Base-by-base conservation (phyloP, 2,329 filamentous ascomycete species). In the Coniochaeta sp. region DNA sequence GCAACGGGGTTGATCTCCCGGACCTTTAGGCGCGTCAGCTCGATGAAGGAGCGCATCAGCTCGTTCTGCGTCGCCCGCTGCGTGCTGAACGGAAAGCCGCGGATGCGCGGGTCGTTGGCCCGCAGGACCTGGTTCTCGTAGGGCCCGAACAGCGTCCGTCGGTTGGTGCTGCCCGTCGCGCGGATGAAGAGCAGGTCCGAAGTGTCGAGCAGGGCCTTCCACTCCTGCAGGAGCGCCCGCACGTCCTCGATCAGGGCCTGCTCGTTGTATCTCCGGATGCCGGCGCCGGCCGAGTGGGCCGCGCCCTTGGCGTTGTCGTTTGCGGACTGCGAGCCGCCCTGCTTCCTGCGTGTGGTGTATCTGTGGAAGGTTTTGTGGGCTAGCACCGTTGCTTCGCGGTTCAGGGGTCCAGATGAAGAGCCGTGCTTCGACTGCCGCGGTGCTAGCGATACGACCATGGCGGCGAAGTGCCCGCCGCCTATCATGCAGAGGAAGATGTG, bases 401-500 rank as follows among this genome's bases (percentile, higher is more conserved):
- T 92, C 70, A 96, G 84, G 1, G 89, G 81, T 0, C 89, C 89
- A 4, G 54, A 19, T 56, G 54, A 56, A 5, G 54, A 22, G 1
- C 58, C 78, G 58, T 85, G 85, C 70, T 90, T 93, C 40, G 85
- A 84, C 58, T 89, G 79, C 63, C 92, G 90, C 0, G 95, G 93
- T 0, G 91, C 86, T 4, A 98, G 81, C 0, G 92, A 92, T 12
- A 99, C 90, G 12, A 98, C 81, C 93, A 98, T 98, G 57, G 90
- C 95, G 0, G 95, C 95, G 70, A 99, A 99, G 72, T 99, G 95
- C 0, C 95, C 95, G 62, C 95, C 95, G 26, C 95, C 95, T 57
- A 99, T 96, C 95, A 99, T 99, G 74, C 93, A 98, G 55, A 99
- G 83, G 71, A 99, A 98, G 57, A 96, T 86, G 71, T 98, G 93